These are phyloP conservation scores for Alternaria longipes DNA, from an alignment of 2,329 filamentous ascomycete species.

Conservation along the genomic window DNA sequence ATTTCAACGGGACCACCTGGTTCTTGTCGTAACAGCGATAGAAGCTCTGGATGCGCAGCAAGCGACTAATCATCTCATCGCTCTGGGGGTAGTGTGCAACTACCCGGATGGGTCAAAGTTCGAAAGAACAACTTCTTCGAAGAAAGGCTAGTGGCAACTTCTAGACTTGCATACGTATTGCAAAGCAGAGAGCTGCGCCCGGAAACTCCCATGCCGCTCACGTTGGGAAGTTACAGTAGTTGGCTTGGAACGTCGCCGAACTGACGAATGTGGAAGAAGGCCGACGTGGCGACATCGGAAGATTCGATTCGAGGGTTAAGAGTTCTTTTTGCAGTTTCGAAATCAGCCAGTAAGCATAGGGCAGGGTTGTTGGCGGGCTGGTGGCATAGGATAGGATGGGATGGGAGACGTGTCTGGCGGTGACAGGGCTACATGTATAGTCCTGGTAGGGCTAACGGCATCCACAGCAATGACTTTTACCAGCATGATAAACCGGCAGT, in stretches of 20 bases:
- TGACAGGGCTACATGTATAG: background rate
- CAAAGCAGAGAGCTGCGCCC: background rate
- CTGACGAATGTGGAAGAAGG: too few relatives aligned
- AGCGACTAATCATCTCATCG: background rate
- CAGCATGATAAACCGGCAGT: background rate
- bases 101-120: background rate
- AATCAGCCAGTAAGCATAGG: background rate
- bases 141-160: background rate
- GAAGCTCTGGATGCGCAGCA: background rate
- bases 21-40: background rate
- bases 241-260: background rate
- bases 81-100: background rate
- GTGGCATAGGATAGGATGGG: background rate
- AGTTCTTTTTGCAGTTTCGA: background rate
- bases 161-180: background rate
- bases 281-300: background rate
- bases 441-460: background rate
- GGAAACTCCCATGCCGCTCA: background rate
- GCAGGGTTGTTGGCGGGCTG: background rate
- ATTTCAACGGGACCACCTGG: background rate
- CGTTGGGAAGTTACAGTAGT: rapidly evolving
- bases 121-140: background rate
- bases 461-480: background rate
- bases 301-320: rapidly evolving
- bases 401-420: background rate